These are phyloP conservation scores for Hsuehochloa calcarea DNA, from an alignment of 176 grass and related monocot species.

Conservation along the genomic window DNA sequence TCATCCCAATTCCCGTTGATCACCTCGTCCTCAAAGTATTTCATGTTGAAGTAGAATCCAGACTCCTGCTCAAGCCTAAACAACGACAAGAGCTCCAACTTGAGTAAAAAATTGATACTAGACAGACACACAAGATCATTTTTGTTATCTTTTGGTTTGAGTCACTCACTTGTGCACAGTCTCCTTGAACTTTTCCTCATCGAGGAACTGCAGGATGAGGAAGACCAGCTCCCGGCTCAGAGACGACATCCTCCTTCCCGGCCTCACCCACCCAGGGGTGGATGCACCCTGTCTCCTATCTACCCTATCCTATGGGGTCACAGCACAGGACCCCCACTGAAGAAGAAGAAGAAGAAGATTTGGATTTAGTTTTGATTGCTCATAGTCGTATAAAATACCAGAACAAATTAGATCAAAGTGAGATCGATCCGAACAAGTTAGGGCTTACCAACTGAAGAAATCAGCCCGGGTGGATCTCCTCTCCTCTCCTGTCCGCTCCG, in stretches of 20 bases:
- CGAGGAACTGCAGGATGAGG: conserved; percentile 89
- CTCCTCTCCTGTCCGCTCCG: background rate
- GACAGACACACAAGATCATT: background rate
- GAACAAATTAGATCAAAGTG: conserved; percentile 10
- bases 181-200: conserved; percentile 94
- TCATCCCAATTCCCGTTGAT: conserved; percentile 82
- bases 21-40: conserved; percentile 86
- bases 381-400: background rate
- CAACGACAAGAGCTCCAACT: background rate
- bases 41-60: conserved; percentile 95
- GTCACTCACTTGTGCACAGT: conserved; percentile 74
- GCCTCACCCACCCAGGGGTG: conserved; percentile 37
- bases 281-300: conserved; percentile 17
- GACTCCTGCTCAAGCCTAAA: conserved; percentile 87
- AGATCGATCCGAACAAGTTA: conserved; percentile 20
- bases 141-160: background rate
- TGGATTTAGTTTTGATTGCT: background rate
- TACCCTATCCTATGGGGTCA: conserved; percentile 16
- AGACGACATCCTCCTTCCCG: conserved; percentile 55
- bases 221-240: conserved; percentile 75
- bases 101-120: background rate
- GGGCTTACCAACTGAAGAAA: conserved; percentile 35
- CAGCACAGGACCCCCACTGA: conserved; percentile 26
- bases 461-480: conserved; percentile 26
- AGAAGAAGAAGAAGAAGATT: background rate